phyloP scores from a whole-genome alignment of 2,329 filamentous ascomycete species.

The Penicillium sp. region DNA sequence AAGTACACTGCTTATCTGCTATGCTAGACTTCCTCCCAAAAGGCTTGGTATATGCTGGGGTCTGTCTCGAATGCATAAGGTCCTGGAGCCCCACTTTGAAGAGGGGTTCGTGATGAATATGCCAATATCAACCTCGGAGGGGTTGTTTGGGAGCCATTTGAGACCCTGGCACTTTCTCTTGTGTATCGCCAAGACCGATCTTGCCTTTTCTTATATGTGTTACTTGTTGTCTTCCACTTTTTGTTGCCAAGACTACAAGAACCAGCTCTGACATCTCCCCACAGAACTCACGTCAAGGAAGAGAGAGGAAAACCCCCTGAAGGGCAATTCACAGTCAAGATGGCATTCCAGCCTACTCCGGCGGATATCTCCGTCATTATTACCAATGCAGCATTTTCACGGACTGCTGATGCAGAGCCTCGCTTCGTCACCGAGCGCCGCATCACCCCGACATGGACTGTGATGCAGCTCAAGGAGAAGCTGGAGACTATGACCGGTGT shows the following conservation, averaged over 20 bases:
- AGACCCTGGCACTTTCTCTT: not conserved
- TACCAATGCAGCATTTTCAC: constrained; percentile 29
- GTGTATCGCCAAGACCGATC: not conserved
- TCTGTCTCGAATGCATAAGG: not conserved
- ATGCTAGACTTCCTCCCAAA: not conserved
- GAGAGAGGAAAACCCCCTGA: not conserved
- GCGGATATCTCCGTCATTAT: constrained; percentile 42
- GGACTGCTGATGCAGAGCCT: constrained; percentile 24
- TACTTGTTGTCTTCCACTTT: not conserved
- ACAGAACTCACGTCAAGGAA: not conserved
- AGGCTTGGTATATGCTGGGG: not conserved
- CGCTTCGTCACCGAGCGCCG: constrained; percentile 75
- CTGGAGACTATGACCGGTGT: constrained; percentile 93
- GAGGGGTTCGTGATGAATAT: not conserved
- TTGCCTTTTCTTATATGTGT: not conserved
- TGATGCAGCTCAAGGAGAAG: constrained; percentile 78
- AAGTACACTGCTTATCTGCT: not conserved
- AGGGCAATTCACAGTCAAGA: constrained; percentile 3
- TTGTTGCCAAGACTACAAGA: not conserved
- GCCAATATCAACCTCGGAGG: not conserved
- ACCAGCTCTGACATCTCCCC: not conserved
- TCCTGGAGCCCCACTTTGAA: not conserved
- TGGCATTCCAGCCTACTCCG: constrained; percentile 41
- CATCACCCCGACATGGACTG: constrained; percentile 88
- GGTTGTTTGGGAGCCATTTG: not conserved